Evolutionary conservation across 1,139 yeast species (phyloP).

Genomic region (Sugiyamaella paludigena): DNA sequence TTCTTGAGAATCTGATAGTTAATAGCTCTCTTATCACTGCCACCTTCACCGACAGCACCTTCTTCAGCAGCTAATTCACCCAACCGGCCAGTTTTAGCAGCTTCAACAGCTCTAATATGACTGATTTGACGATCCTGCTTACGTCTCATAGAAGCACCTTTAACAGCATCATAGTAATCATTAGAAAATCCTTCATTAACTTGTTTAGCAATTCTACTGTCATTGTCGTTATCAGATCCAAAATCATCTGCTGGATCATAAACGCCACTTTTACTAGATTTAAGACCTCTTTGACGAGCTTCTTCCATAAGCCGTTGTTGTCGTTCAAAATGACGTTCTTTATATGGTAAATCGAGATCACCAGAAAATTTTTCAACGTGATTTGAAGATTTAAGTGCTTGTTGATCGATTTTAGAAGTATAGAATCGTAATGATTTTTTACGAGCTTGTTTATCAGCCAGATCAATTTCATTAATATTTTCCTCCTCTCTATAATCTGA

Average conservation of each 20-base stretch:
- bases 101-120: conserved; percentile 69
- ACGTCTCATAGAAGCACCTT: conserved; percentile 47
- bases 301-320: conserved; percentile 83
- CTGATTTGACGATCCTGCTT: conserved; percentile 58
- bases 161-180: conserved; percentile 53
- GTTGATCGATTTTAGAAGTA: conserved; percentile 90
- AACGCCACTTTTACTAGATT: conserved; percentile 50
- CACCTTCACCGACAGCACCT: conserved; percentile 42
- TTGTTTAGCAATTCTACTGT: conserved; percentile 31
- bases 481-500: conserved; percentile 57
- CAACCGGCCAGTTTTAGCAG: conserved; percentile 82
- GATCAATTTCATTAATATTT: conserved; percentile 69
- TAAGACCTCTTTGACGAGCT: conserved; percentile 79
- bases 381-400: conserved; percentile 51
- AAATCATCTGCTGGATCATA: conserved; percentile 55
- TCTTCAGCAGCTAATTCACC: conserved; percentile 64
- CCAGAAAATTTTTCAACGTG: conserved; percentile 64
- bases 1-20: conserved; percentile 91
- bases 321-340: conserved; percentile 83
- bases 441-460: conserved; percentile 79
- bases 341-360: conserved; percentile 90
- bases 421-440: conserved; percentile 88
- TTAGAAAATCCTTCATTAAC: conserved; percentile 40
- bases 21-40: conserved; percentile 89
- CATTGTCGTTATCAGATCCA: conserved; percentile 38